Conservation (phyloP, 169 alveolate genomes). For the Plasmodium billcollinsi region DNA sequence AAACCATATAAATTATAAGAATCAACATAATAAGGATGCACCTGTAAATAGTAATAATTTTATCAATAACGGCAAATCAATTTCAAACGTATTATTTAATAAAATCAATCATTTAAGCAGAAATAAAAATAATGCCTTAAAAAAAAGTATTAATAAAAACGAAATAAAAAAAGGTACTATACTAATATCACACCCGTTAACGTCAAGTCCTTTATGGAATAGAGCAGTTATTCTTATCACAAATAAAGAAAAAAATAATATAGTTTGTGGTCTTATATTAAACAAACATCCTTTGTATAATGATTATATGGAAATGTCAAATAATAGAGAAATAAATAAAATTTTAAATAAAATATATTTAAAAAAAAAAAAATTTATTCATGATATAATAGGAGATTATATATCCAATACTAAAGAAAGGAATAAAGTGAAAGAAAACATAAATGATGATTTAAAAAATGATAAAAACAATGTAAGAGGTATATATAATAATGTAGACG, state of each 20-base stretch:
- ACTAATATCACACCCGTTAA: conserved; percentile 56
- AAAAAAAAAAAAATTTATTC: conserved; percentile 11
- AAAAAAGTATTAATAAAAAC: conserved; percentile 14
- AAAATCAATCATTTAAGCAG: background rate
- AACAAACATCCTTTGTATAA: conserved; percentile 69
- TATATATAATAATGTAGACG: background rate
- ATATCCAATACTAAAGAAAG: background rate
- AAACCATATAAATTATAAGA: background rate
- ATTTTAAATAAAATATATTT: conserved; percentile 30
- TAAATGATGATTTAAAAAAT: background rate
- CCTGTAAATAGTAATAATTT: background rate
- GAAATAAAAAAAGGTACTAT: conserved; percentile 68
- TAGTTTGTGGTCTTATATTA: conserved; percentile 64
- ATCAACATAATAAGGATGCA: background rate
- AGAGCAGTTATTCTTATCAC: conserved; percentile 53
- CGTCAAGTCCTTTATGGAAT: conserved; percentile 50
- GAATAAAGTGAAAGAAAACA: background rate
- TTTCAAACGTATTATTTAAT: too few species aligned
- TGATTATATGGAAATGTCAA: conserved; percentile 21
- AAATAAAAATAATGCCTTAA: conserved; percentile 1
- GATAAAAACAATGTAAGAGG: background rate
- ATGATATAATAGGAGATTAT: background rate
- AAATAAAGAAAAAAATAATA: conserved; percentile 57
- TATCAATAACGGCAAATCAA: too few species aligned
- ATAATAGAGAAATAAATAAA: conserved; percentile 21